phyloP scores from a whole-genome alignment of 768 basidiomycete genomes.

The Grammothele lineata region DNA sequence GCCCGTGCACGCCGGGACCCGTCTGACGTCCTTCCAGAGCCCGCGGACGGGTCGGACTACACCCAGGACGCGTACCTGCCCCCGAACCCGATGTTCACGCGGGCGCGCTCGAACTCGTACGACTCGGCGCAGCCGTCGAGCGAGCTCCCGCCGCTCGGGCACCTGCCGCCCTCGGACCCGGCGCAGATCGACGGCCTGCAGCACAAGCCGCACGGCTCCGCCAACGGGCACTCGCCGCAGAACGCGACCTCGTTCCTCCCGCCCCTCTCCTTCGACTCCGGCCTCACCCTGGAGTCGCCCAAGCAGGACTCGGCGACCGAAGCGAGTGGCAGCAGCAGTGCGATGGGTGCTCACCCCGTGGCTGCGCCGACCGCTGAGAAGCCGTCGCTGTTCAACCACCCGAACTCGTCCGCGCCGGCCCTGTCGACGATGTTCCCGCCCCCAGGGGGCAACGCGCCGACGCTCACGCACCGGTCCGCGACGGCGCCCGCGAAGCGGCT shows the following conservation, averaged over 20 bases:
- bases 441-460: conserved; percentile 32
- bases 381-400: conserved; percentile 65
- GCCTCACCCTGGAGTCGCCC: conserved; percentile 31
- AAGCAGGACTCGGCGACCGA: conserved; percentile 32
- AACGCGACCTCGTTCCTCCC: conserved; percentile 38
- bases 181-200: conserved; percentile 80
- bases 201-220: conserved; percentile 61
- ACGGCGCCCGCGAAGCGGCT: conserved; percentile 67
- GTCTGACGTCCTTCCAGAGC: conserved; percentile 5
- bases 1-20: conserved; percentile 3
- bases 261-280: conserved; percentile 52
- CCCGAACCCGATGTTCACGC: conserved; percentile 35
- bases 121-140: conserved; percentile 43
- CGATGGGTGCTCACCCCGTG: too few relatives aligned
- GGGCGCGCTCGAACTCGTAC: conserved; percentile 83
- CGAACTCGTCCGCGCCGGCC: conserved; percentile 91
- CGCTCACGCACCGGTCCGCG: conserved; percentile 67
- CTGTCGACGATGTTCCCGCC: conserved; percentile 54
- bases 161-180: conserved; percentile 79
- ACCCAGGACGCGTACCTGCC: conserved; percentile 53
- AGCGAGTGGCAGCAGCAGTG: too few relatives aligned
- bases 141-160: conserved; percentile 73
- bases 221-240: conserved; percentile 15
- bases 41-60: conserved; percentile 63
- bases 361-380: conserved; percentile 37